phyloP scores from a whole-genome alignment of 441 rosid species.

The Populus hybrid region DNA sequence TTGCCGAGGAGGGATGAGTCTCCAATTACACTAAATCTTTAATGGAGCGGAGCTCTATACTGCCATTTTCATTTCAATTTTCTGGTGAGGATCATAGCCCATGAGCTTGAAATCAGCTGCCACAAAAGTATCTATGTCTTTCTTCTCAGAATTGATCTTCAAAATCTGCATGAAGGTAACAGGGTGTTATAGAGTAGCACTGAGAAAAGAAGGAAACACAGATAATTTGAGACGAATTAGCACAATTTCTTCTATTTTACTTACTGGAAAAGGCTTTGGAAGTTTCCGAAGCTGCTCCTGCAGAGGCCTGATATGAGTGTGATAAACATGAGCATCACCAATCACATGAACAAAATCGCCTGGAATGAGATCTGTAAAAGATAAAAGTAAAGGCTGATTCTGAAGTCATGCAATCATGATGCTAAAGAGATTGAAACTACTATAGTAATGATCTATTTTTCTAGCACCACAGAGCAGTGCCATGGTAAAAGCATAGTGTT shows the following conservation, averaged over 20 bases:
- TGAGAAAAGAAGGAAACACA: neutral
- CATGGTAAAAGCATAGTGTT: neutral
- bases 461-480: neutral
- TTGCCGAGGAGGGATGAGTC: constrained; percentile 19
- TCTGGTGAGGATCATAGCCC: constrained; percentile 56
- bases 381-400: neutral
- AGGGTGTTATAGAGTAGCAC: neutral
- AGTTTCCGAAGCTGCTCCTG: constrained; percentile 62
- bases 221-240: neutral
- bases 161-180: constrained; percentile 29
- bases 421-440: neutral
- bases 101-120: constrained; percentile 51
- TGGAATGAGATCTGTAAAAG: constrained; percentile 49
- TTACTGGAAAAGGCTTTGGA: constrained; percentile 70
- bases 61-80: constrained; percentile 64
- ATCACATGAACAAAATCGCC: constrained; percentile 58
- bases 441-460: neutral
- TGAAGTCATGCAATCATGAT: neutral
- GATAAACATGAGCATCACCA: constrained; percentile 62
- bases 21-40: constrained; percentile 15
- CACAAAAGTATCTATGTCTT: constrained; percentile 43
- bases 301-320: constrained; percentile 48
- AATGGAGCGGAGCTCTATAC: constrained; percentile 23
- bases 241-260: constrained; percentile 6
- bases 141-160: constrained; percentile 50